Evolutionary conservation across 495 filamentous ascomycete species (phyloP), one percentile per base, ranked within the genome.

Genomic region (Aspergillus conjunctus): DNA sequence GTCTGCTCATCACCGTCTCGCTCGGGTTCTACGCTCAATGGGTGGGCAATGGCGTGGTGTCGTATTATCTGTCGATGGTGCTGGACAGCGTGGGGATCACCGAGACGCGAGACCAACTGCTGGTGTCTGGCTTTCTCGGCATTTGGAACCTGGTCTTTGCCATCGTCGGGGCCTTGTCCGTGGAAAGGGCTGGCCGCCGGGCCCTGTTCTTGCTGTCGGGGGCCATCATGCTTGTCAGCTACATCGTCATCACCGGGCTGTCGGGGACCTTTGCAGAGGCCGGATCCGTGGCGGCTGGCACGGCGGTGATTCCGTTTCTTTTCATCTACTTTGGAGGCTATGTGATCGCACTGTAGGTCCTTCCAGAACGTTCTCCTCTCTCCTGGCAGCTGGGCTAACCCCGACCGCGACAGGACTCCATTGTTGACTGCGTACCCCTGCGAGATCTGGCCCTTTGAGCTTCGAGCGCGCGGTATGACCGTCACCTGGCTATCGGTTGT

Each of bases 11-110:
- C n/a, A 79, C 84, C 37, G 66, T 87, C 17, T 82, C 80, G 5
- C 73, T 88, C n/a, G 86, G 86, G 60, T 81, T 88, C 67, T 90
- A 88, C 20, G 82, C 82, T 6, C 87, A 90, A 73, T 90, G 85
- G 84, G 81, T 78, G 50, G 87, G 87, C 39, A 89, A 87, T 63
- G 84, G 81, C 55, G 80, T 90, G 21, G 81, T 88, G 61, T 86
- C 83, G 37, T 87, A 88, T 73, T 88, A 87, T 60, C 67, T 84
- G 22, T 69, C 68, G 56, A 65, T 73, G 49, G 77, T 88, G 46
- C 81, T 87, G 63, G 71, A 80, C 32, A 77, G 73, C 6, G 81
- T 85, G 53, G 86, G 86, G 41, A 68, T 87, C 44, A 78, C 59
- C 1, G 64, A 77, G 48, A 65, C 74, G 6, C 77, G 73, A 51